Evolutionary conservation across 306 rosid genomes (phyloP), one percentile per base, ranked within the genome.

Genomic region (Crataegus laevigata): DNA sequence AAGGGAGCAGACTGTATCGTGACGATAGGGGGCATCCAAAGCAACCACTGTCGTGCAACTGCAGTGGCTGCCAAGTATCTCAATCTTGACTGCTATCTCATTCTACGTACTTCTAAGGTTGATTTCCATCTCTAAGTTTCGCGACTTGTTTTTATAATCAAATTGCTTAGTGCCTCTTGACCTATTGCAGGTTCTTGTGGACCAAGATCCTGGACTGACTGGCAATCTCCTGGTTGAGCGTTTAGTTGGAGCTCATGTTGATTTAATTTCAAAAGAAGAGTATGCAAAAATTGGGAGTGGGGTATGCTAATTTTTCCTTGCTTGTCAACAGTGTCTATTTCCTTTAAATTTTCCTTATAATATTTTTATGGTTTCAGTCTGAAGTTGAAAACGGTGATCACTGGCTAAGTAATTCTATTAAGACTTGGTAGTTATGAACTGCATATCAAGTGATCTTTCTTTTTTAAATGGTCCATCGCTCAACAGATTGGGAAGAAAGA

Each of bases 21-120:
- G 61, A 90, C 97, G 0, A 79, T 91, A 9, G 98, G 97, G 68
- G 97, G 96, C 77, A 91, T 94, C 76, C 98, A 94, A 77, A 94
- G 98, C 87, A 94, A 94, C 78, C 99, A 94, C 62, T 94, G 97
- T 67, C 96, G 99, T 9, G 96, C 99, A 57, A 94, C 97, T 73
- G 97, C 97, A 7, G 99, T 94, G 28, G 97, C 97, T 45, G 96
- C 99, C 2, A 89, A 86, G 83, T 94, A 94, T 80, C 82, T 94
- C 51, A 88, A 92, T 81, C 97, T 94, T 26, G 96, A 92, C 65
- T 87, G 87, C 67, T 90, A 78, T 81, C 93, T 92, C 42, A 92
- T 94, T 66, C 89, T 92, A 43, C 87, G 91, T 69, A 92, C 96
- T 47, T 90, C 96, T 3, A 86, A 88, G 96, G 97, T 91, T 54